Evolutionary conservation across 768 basidiomycete species (phyloP), one percentile per base, ranked within the genome.

Genomic region (Cubamyces lactineus): DNA sequence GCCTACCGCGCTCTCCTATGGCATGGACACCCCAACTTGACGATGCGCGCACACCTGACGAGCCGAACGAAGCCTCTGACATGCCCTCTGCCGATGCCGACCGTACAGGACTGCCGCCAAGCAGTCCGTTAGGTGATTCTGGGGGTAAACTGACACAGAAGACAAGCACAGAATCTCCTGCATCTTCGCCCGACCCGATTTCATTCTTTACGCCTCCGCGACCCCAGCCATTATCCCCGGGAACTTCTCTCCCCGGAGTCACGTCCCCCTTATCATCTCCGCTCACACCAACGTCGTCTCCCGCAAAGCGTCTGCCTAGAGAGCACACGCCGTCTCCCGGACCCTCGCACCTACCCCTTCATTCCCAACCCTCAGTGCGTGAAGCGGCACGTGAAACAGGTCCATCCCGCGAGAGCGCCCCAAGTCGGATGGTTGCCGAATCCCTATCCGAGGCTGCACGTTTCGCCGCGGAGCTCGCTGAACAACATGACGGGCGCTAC

Each of bases 401-500:
- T 5, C 39, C 57, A 3, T 49, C 48, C 6, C 52, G 16, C 13
- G 9, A 26, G 19, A 34, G 34, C 34, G 34, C 34, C 34, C 34
- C 5, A 7, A 26, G 13, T 1, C 19, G 1, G 12, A 26, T 12
- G 1, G 24, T 49, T 16, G 11, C 34, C 9, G 34, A 11, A 7
- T 26, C 39, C 1, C 11, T 21, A 39, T 19, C 15, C 7, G 17
- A 28, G 12, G 12, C 4, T 16, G 30, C 26, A 3, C 21, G 24
- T 0, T 15, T 54, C 16, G 28, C 59, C n/a, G 28, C 42, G n/a
- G 49, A 52, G 23, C 19, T 26, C 40, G 28, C 53, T 21, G 59
- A 51, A 1, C 49, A 57, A 7, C 46, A 47, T 19, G 62, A 55
- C 19, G 66, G 63, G 30, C 66, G 86, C 34, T 88, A 89, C 69